Evolutionary conservation across 164 flowering plant genomes (phyloP).

Genomic region (Stephania japonica): DNA sequence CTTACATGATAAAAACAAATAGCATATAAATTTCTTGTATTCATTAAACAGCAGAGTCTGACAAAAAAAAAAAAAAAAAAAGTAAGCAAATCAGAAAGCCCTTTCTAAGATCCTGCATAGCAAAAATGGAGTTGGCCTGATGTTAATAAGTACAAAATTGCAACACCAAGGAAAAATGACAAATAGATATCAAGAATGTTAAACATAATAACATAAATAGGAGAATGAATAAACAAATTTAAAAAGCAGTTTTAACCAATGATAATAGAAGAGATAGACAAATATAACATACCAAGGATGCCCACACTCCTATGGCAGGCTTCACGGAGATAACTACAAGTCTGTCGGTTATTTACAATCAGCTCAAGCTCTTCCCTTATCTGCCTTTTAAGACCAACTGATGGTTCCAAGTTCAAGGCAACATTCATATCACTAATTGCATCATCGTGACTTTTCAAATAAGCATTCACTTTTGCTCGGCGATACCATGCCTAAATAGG

Average conservation of each 20-base stretch:
- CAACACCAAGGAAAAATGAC: not conserved
- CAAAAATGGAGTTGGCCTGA: not conserved
- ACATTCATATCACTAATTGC: constrained; percentile 54
- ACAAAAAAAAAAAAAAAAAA: too few relatives aligned
- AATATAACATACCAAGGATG: constrained; percentile 22
- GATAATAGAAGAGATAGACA: constrained; percentile 4
- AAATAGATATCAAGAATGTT: not conserved
- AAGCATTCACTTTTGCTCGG: constrained; percentile 65
- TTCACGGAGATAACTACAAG: constrained; percentile 12
- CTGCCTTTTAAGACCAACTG: constrained; percentile 47
- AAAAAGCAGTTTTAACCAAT: not conserved
- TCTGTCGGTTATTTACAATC: constrained; percentile 19
- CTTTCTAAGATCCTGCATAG: not conserved
- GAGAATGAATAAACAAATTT: not conserved
- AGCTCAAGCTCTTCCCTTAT: constrained; percentile 45
- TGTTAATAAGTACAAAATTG: not conserved
- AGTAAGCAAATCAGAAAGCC: not conserved
- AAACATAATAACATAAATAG: not conserved
- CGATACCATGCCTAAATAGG: constrained; percentile 82
- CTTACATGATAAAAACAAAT: not conserved
- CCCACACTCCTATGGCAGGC: constrained; percentile 15
- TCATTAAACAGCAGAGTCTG: too few relatives aligned
- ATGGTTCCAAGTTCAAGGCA: constrained; percentile 45
- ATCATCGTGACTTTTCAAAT: constrained; percentile 50
- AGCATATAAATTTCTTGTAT: too few relatives aligned